phyloP scores from a whole-genome alignment of 257 asterid species.

The Capsicum rhomboideum region DNA sequence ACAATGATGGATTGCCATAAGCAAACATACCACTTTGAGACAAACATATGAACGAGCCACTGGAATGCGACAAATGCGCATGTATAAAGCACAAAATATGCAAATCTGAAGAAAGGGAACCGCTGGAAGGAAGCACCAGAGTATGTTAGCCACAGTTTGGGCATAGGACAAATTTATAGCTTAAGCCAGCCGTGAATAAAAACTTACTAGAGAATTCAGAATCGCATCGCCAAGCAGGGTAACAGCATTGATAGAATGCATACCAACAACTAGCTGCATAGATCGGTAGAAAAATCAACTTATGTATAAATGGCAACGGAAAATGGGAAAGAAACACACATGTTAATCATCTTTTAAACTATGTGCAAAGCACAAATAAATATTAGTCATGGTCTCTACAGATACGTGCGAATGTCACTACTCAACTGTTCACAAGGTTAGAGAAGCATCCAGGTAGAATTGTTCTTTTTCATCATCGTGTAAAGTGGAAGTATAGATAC shows the following conservation, averaged over 20 bases:
- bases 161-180: background rate
- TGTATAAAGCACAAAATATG: conserved; percentile 70
- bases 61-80: conserved; percentile 61
- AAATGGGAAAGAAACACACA: background rate
- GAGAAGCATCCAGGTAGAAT: background rate
- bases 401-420: background rate
- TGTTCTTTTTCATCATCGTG: background rate
- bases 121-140: conserved; percentile 38
- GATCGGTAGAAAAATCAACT: background rate
- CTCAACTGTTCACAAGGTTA: background rate
- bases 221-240: conserved; percentile 57
- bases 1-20: background rate
- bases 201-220: conserved; percentile 54
- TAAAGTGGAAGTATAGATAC: background rate
- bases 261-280: conserved; percentile 49
- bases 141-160: conserved; percentile 1
- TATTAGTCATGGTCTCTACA: background rate
- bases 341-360: background rate
- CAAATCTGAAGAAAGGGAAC: conserved; percentile 83
- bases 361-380: background rate
- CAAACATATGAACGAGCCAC: conserved; percentile 73
- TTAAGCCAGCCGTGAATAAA: background rate
- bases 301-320: background rate
- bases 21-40: conserved; percentile 37
- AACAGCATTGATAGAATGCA: conserved; percentile 71